A percentile compares a stretch with the other conserved stretches of the same genome.
Evolutionary conservation across 2,329 filamentous ascomycete genomes (phyloP).

Genomic region (Pseudogymnoascus verrucosus): DNA sequence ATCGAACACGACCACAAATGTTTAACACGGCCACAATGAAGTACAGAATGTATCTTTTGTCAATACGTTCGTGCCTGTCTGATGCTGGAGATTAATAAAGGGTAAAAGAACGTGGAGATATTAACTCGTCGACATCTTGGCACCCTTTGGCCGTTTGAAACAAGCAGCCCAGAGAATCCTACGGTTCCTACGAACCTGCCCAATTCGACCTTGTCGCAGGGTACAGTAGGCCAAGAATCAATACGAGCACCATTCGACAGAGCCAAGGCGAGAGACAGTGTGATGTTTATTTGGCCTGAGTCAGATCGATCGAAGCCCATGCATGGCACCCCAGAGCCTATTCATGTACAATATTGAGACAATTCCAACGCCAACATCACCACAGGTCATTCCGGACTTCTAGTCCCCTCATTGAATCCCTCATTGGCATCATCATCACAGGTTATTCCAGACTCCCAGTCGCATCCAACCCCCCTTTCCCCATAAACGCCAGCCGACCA

Average conservation of each 20-base stretch:
- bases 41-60: neutral
- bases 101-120: neutral
- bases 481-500: neutral
- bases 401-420: neutral
- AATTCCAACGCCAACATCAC: neutral
- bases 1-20: neutral
- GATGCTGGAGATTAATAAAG: neutral
- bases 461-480: neutral
- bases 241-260: neutral
- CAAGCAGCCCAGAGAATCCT: neutral
- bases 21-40: slow-evolving; percentile 2
- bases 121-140: neutral
- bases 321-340: neutral
- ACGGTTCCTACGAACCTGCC: neutral
- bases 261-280: neutral
- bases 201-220: neutral
- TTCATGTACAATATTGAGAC: neutral
- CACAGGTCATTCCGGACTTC: neutral
- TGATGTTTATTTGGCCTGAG: neutral
- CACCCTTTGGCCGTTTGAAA: neutral
- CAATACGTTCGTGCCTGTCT: neutral
- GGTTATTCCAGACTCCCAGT: neutral
- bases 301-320: neutral
- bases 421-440: neutral
- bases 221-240: neutral